Evolutionary conservation across 306 rosid genomes (phyloP), one percentile per base, ranked within the genome.

Genomic region (Corylus avellana): DNA sequence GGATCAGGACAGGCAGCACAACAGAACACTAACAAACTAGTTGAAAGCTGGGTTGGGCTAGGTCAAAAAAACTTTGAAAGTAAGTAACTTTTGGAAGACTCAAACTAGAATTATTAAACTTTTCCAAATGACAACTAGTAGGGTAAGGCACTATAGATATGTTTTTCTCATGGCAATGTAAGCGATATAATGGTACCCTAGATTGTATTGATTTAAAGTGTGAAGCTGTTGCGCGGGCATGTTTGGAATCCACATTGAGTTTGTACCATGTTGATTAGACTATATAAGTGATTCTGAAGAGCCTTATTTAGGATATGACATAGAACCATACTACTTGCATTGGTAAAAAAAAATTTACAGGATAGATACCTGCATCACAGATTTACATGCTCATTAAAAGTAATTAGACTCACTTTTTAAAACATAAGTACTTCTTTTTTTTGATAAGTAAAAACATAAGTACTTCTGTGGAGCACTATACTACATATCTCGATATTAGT

Each of bases 1-100:
- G 75, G 77, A 70, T 70, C 42, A 51, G 78, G 79, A 69, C 18
- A 64, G 57, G 61, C 37, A 35, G 62, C 14, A 29, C 68, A 80
- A 42, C 17, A 50, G 22, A 73, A 76, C 44, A 75, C 46, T 18
- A 84, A 47, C 46, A 72, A 70, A 57, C 17, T 18, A 18, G 16
- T 29, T 83, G 51, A 69, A 51, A 58, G 63, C 66, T 70, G 7
- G 63, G 63, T 39, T 73, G 63, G 53, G 74, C 79, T 25, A 48
- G 56, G 78, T 85, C 39, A 64, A 20, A 58, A 42, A 73, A 77
- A 10, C 64, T 56, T 37, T 4, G 49, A 51, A 57, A 57, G 4
- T 10, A 20, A 8, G 2, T 14, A 37, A 32, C 8, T 35, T 64
- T 64, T 29, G 35, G 35, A 37, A 37, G 48, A 64, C n/a, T 14